A percentile compares a stretch with the other conserved stretches of the same genome.
Evolutionary conservation across 164 flowering plant species (phyloP).

Genomic region (Berberis thunbergii): DNA sequence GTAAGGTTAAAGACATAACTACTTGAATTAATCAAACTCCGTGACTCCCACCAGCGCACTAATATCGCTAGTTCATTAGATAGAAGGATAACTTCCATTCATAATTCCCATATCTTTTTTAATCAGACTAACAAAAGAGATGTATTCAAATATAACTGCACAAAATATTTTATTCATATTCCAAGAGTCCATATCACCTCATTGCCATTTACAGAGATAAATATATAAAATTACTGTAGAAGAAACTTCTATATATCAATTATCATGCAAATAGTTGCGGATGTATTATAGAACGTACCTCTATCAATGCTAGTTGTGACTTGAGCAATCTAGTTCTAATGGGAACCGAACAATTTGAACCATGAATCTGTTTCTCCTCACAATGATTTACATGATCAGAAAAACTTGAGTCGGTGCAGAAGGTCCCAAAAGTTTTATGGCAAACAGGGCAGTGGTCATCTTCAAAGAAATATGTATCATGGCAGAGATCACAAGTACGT

Average conservation of each 20-base stretch:
- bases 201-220: no score
- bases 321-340: conserved; percentile 50
- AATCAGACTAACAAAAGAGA: no score
- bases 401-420: conserved; percentile 17
- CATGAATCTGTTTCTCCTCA: conserved; percentile 19
- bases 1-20: conserved; percentile 4
- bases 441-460: conserved; percentile 57
- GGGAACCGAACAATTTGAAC: conserved; percentile 32
- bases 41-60: no score
- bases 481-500: conserved; percentile 45
- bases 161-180: background rate
- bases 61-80: no score
- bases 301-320: conserved; percentile 49
- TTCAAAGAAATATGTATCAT: conserved; percentile 28
- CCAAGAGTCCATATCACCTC: background rate
- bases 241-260: background rate
- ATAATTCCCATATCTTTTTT: no score
- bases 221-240: no score
- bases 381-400: conserved; percentile 45
- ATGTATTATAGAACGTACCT: conserved; percentile 34
- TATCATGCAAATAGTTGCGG: background rate
- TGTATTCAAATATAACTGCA: background rate
- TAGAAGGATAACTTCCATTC: no score
- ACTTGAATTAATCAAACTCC: background rate
- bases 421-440: conserved; percentile 28